A percentile compares a stretch with the other conserved stretches of the same genome.
phyloP scores from a whole-genome alignment of 371 early-diverging fungal genomes.

The Vairimorpha ceranae region DNA sequence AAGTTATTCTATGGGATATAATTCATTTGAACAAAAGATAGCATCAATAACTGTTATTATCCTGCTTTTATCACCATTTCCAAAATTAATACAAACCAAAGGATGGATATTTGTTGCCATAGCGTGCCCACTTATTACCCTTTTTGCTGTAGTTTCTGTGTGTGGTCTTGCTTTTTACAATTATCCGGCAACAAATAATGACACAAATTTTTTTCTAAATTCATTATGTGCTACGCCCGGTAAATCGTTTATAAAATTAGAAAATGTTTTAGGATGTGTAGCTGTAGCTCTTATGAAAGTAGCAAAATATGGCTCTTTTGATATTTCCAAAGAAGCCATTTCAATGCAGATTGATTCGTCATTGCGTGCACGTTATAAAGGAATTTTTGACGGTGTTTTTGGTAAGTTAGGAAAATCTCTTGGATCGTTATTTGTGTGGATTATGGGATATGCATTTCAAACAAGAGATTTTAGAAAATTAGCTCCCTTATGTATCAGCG shows the following conservation, averaged over 20 bases:
- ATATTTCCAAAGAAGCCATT: slow-evolving; percentile 62
- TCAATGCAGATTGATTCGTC: slow-evolving; percentile 56
- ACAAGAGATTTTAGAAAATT: slow-evolving; percentile 4
- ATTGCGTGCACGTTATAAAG: slow-evolving; percentile 53
- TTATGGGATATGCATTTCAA: slow-evolving; percentile 19
- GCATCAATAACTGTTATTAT: slow-evolving; percentile 37
- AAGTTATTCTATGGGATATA: slow-evolving; percentile 15
- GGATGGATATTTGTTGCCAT: slow-evolving; percentile 55
- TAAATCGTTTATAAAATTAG: slow-evolving; percentile 1
- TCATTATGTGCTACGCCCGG: background rate
- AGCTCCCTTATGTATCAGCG: background rate
- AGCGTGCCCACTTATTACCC: slow-evolving; percentile 43
- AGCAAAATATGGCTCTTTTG: slow-evolving; percentile 62
- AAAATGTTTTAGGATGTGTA: background rate
- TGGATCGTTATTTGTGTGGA: slow-evolving; percentile 46
- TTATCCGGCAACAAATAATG: slow-evolving; percentile 9
- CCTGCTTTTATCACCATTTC: slow-evolving; percentile 51
- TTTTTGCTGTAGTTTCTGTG: slow-evolving; percentile 22
- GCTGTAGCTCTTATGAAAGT: slow-evolving; percentile 48
- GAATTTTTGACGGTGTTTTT: slow-evolving; percentile 61
- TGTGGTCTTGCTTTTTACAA: slow-evolving; percentile 36
- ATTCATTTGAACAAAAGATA: slow-evolving; percentile 40
- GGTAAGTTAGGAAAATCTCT: slow-evolving; percentile 62
- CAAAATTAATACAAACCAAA: slow-evolving; percentile 46
- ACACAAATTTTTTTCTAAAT: background rate